A percentile compares a stretch with the other conserved stretches of the same genome.
Conservation (phyloP, 2,329 filamentous ascomycete genomes). For the Pseudonectria buxi region DNA sequence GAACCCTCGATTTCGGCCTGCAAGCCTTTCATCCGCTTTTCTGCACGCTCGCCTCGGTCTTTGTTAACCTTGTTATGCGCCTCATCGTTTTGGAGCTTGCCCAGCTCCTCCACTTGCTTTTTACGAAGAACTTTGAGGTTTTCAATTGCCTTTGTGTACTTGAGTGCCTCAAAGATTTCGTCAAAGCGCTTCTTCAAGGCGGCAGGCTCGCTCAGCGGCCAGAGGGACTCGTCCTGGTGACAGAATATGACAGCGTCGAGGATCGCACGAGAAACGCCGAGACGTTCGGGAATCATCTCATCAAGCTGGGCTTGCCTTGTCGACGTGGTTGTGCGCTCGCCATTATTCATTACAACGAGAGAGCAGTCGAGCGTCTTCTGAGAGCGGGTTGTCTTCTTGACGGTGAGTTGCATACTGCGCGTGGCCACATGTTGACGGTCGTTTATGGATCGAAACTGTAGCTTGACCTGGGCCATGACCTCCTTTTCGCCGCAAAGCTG, state of each 20-base stretch:
- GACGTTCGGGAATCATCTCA: constrained; percentile 71
- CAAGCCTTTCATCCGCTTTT: constrained; percentile 59
- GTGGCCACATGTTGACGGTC: constrained; percentile 76
- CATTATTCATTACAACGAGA: constrained; percentile 67
- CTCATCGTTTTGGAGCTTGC: constrained; percentile 66
- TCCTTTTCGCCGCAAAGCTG: constrained; percentile 78
- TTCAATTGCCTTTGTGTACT: constrained; percentile 95
- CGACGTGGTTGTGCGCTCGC: constrained; percentile 72
- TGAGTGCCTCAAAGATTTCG: constrained; percentile 93
- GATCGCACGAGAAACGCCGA: constrained; percentile 85
- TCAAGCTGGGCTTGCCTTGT: constrained; percentile 77
- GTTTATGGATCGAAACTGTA: constrained; percentile 75
- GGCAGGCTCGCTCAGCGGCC: constrained; percentile 86
- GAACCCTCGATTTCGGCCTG: constrained; percentile 58
- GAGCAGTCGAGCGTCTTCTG: constrained; percentile 82
- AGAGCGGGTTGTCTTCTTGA: constrained; percentile 70
- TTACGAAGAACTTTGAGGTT: constrained; percentile 86
- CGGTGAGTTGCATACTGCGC: constrained; percentile 75
- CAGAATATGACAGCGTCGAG: constrained; percentile 96
- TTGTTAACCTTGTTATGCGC: constrained; percentile 76
- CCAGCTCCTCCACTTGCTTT: constrained; percentile 69
- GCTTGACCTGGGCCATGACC: constrained; percentile 83
- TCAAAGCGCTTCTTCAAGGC: constrained; percentile 91
- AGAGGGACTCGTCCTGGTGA: constrained; percentile 94
- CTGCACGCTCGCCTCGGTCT: constrained; percentile 67